Evolutionary conservation across 192 early-diverging fungal genomes (phyloP), one percentile per base, ranked within the genome.

Genomic region (Oehlia diaphana): DNA sequence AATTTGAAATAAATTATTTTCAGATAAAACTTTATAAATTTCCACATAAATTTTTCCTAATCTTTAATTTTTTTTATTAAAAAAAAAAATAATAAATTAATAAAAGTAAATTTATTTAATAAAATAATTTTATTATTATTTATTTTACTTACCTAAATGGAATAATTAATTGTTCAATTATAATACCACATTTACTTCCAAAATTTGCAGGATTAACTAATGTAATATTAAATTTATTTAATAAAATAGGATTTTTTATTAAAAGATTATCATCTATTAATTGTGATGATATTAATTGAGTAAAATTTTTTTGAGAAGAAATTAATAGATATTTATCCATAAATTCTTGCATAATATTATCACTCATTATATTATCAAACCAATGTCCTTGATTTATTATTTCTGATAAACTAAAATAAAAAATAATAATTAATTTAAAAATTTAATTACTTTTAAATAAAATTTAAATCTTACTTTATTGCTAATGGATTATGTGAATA

Each of bases 121-220:
- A 7, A 13, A 35, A 58, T 28, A 37, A 31, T 74, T 4, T 19
- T 28, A n/a, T 39, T 5, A 67, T 4, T 67, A 37, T 2, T 19
- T 9, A 19, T 61, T 21, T 31, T 35, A 31, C 10, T 50, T 87
- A 92, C 92, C 92, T 83, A 77, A 84, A 94, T 0, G 93, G 92
- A 47, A 90, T 88, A 37, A 75, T 74, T 13, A 94, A 77, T 68
- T 94, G 92, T 49, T 94, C 86, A 66, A 94, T 87, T 37, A 83
- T 77, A 63, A 94, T 91, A 0, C 92, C 92, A 10, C 87, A 87
- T 77, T 89, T 92, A 35, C 87, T 83, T 47, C 92, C 93, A 80
- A 87, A 90, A 12, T 86, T 83, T 10, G 89, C 90, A 9, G 93
- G 93, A 72, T 94, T 94, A 12, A 92, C 78, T 0, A 90, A 84